phyloP scores from a whole-genome alignment of 208 protist genomes.

The Polymyxa betae region DNA sequence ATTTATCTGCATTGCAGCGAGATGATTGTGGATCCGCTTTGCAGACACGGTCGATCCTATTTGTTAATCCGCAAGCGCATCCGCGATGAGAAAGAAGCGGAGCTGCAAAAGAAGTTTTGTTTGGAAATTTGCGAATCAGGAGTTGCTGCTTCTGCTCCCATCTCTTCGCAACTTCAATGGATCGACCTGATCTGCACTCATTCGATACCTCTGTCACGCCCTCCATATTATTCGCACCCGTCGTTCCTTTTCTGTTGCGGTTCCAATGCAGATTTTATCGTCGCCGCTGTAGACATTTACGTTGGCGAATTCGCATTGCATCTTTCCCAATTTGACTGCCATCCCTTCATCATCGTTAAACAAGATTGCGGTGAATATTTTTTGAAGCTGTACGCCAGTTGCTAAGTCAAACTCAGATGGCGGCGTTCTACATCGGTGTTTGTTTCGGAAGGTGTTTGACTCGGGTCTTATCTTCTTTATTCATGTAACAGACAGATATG shows the following conservation, averaged over 20 bases:
- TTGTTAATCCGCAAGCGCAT: background rate
- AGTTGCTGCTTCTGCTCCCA: background rate
- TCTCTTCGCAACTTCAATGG: background rate
- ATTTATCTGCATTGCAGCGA: too few relatives aligned
- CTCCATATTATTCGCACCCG: too few relatives aligned
- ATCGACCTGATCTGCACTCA: background rate
- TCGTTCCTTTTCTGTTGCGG: too few relatives aligned
- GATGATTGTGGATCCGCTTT: background rate
- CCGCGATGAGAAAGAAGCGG: background rate
- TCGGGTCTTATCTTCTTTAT: background rate
- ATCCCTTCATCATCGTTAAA: too few relatives aligned
- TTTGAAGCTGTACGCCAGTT: too few relatives aligned
- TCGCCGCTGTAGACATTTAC: too few relatives aligned
- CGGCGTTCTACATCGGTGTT: background rate
- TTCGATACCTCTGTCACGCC: too few relatives aligned
- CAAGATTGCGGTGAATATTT: too few relatives aligned
- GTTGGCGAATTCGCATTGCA: too few relatives aligned
- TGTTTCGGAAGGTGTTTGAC: background rate
- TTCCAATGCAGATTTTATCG: too few relatives aligned
- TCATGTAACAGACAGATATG: background rate
- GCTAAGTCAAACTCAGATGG: too few relatives aligned
- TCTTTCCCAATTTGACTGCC: too few relatives aligned
- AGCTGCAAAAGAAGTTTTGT: background rate
- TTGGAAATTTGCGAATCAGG: background rate
- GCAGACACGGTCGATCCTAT: background rate